Evolutionary conservation across 306 rosid species (phyloP), one percentile per base, ranked within the genome.

Genomic region (Dalbergia cultrata): DNA sequence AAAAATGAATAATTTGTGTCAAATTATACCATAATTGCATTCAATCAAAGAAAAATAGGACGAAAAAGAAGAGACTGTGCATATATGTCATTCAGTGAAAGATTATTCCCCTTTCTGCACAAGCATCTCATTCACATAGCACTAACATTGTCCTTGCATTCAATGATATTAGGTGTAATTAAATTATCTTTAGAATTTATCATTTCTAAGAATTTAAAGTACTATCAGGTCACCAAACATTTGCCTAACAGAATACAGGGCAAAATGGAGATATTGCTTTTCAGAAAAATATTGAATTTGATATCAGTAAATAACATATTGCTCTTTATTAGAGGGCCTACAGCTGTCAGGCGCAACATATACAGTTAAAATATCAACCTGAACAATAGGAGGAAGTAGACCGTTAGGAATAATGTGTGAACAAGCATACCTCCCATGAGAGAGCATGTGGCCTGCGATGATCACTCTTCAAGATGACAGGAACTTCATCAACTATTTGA

Each of bases 401-500:
- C 54, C 52, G 72, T 72, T 65, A 74, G 72, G 61, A 49, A 74
- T 12, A 3, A 67, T 50, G 72, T 54, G 70, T 81, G 58, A 71
- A 52, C 85, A 58, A 78, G 64, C 82, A 76, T 85, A 95, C 99
- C 99, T 95, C 99, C 99, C 99, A 95, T 56, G 99, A 95, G 79
- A 95, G 92, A 86, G 98, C 99, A 89, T 95, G 99, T 60, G 99
- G 97, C 85, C 99, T 90, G 75, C 98, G 97, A 81, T 90, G 95
- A 82, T 93, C 99, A 78, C 93, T 91, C 88, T 89, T 95, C 90
- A 95, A 86, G 72, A 88, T 88, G 84, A 90, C 74, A 14, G 98
- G 90, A 54, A 76, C 86, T 79, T 87, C 99, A 74, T 90, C 97
- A 85, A 83, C 77, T 77, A 81, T 67, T 88, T 88, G 95, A 61